A percentile compares a stretch with the other conserved stretches of the same genome.
Conservation (phyloP, 208 protist species). For the Acanthamoeba rhysodes region DNA sequence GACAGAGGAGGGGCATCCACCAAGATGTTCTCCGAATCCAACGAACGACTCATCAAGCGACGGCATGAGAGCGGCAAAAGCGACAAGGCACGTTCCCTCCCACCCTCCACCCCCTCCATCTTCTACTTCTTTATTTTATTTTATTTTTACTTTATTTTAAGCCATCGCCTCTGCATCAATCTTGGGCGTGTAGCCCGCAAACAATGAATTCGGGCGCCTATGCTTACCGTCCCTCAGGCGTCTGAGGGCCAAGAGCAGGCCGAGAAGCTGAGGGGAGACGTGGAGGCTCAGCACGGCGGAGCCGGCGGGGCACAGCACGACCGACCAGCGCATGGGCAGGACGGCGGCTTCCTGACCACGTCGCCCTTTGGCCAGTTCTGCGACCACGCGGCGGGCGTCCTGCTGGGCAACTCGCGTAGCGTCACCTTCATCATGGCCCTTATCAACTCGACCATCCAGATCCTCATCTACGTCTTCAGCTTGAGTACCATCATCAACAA, state of each 20-base stretch:
- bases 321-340: background rate
- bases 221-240: background rate
- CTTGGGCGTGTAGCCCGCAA: background rate
- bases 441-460: slow-evolving; percentile 32
- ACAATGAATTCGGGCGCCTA: background rate
- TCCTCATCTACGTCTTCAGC: slow-evolving; percentile 44
- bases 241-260: background rate
- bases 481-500: slow-evolving; percentile 67
- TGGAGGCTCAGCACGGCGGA: slow-evolving; percentile 8
- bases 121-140: background rate
- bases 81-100: background rate
- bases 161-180: too few species aligned
- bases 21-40: slow-evolving; percentile 45
- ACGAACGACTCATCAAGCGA: slow-evolving; percentile 43
- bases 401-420: slow-evolving; percentile 39
- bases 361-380: slow-evolving; percentile 25
- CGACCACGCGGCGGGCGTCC: background rate
- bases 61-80: slow-evolving; percentile 28
- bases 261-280: background rate
- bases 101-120: background rate
- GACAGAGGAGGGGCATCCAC: background rate
- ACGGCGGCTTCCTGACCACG: background rate
- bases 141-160: background rate
- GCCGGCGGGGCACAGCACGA: background rate
- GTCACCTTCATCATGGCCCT: slow-evolving; percentile 54